Base-by-base conservation (phyloP, 352 stramenopile species). In the Pythium plurisporium region DNA sequence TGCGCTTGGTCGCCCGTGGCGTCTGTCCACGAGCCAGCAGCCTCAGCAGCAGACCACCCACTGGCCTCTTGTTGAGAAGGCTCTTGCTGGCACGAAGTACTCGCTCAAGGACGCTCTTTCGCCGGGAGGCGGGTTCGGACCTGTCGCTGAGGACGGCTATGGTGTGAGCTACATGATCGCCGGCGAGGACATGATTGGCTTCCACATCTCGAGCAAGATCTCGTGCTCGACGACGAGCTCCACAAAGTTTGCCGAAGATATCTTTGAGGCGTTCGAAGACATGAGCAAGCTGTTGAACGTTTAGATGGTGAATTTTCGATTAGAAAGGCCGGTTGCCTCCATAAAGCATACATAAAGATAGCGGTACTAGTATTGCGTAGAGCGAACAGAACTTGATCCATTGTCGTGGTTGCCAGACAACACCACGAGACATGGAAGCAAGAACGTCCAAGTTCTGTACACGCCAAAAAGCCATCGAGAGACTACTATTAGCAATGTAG, bases 121-220 rank as follows among this genome's bases (percentile, higher is more conserved):
- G 23, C 89, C 86, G 2, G 89, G 89, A 22, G 89, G 89, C 38
- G 89, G 89, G 44, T 96, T 96, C 70, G 89, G 89, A 7, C 89
- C 89, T 7, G 89, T 96, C 4, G 86, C 89, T 8, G 77, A 91
- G 62, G 89, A 96, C 48, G 89, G 89, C 52, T 96, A 96, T 59
- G 89, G 89, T 25, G 87, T 96, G 26, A 92, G 77, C 69, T 96
- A 96, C 76, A 96, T 96, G 89, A 75, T 96, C 19, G 83, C 79
- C 14, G 82, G 83, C 33, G 88, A 96, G 38, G 70, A 92, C 57
- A 81, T 90, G 67, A 79, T 96, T 45, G 92, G 87, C 54, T 96
- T 96, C 70, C 89, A 96, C 67, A 92, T 96, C 43, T 93, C 78
- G 34, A 95, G 83, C 81, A 95, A 95, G 51, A 89, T 90, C 51